A percentile compares a stretch with the other conserved stretches of the same genome.
Conservation (phyloP, 768 basidiomycete species). For the Amanita rubescens region DNA sequence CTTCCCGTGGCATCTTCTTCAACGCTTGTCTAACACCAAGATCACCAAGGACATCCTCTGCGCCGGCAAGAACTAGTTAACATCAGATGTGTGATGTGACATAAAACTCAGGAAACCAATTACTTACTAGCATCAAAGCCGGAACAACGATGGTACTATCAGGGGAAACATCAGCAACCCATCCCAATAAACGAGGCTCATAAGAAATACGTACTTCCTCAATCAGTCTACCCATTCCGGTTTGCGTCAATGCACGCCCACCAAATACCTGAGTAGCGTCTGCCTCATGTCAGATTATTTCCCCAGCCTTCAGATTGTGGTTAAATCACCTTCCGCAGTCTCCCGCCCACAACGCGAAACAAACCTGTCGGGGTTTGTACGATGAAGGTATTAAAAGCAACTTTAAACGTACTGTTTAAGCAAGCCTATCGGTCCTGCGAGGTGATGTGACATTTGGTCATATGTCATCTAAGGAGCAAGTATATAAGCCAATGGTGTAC, state of each 20-base stretch:
- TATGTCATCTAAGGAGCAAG: constrained; percentile 64
- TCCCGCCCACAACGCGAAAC: constrained; percentile 62
- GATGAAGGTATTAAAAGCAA: neutral
- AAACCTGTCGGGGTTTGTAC: constrained; percentile 36
- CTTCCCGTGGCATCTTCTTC: constrained; percentile 51
- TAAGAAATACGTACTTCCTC: constrained; percentile 53
- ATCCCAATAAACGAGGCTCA: constrained; percentile 6
- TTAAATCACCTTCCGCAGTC: constrained; percentile 51
- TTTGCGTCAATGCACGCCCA: constrained; percentile 78
- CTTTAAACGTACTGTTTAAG: constrained; percentile 66
- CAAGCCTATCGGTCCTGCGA: constrained; percentile 86
- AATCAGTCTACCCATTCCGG: constrained; percentile 81
- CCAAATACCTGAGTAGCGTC: constrained; percentile 86
- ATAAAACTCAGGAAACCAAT: constrained; percentile 9
- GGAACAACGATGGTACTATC: constrained; percentile 73
- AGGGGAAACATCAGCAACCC: constrained; percentile 1
- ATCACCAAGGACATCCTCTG: constrained; percentile 68
- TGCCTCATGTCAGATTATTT: constrained; percentile 16
- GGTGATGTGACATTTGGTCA: constrained; percentile 70
- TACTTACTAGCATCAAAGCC: constrained; percentile 69
- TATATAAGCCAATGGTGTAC: neutral
- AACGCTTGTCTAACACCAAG: constrained; percentile 69
- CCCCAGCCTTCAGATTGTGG: neutral
- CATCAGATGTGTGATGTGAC: constrained; percentile 1
- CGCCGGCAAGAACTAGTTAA: constrained; percentile 57